phyloP scores from a whole-genome alignment of 116 monocot genomes.

The Phalaenopsis hybrid region DNA sequence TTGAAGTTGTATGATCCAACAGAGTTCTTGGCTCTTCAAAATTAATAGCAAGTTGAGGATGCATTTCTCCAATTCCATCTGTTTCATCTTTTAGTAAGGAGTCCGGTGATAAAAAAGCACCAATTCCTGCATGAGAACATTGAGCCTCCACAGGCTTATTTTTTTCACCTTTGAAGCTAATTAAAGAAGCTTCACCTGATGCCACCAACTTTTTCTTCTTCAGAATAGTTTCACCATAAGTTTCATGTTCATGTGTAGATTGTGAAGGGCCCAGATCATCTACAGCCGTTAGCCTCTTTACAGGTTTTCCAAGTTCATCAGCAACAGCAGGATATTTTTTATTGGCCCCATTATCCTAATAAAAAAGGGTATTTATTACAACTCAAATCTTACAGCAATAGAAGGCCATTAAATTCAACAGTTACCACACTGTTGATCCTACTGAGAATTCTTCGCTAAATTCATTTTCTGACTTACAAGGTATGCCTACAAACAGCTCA shows the following conservation, averaged over 20 bases:
- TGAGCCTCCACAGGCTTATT: background rate
- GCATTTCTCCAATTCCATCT: background rate
- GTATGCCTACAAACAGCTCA: background rate
- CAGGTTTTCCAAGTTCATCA: conserved; percentile 6
- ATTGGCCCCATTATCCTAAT: conserved; percentile 14
- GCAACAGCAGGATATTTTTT: conserved; percentile 4
- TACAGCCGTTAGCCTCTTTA: conserved; percentile 17
- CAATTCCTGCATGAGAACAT: background rate
- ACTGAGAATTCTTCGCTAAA: background rate
- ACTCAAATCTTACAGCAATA: background rate
- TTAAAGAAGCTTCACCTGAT: background rate
- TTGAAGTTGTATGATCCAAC: background rate
- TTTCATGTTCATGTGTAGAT: background rate
- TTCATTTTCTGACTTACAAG: background rate
- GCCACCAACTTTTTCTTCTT: conserved; percentile 11
- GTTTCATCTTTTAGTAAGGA: background rate
- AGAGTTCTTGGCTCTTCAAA: background rate
- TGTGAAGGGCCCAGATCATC: conserved; percentile 7
- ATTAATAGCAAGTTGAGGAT: background rate
- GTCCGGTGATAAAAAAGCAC: background rate
- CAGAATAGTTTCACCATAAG: conserved; percentile 3
- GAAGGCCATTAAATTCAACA: background rate
- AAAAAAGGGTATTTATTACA: background rate
- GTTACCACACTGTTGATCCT: background rate
- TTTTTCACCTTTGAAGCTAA: too few species aligned